Evolutionary conservation across 805 yeast species (phyloP), one percentile per base, ranked within the genome.

Genomic region (Peterozyma xylosa): DNA sequence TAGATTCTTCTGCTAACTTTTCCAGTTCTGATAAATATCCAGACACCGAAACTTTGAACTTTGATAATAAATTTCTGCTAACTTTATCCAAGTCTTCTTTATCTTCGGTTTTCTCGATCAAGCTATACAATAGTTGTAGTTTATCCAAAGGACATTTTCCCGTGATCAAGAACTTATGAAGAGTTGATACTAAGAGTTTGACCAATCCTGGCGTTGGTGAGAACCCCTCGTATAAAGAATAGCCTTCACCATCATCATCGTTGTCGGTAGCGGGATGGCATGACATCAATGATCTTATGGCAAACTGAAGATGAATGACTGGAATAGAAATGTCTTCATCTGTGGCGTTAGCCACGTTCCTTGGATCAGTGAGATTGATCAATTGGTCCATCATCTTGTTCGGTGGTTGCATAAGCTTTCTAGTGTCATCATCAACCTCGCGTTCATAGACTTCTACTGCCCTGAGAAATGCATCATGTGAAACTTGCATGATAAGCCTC

Each of bases 301-400:
- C 76, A 48, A 82, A 76, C 50, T 68, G 70, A 3, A 80, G 57
- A 49, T 85, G 93, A 5, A 76, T 63, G 10, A 71, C 58, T 35
- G 76, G 74, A n/a, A 53, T 53, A 3, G 55, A 55, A 3, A 69
- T 60, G 1, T 64, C 72, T 2, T 64, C 74, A 5, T 67, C 67
- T 1, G 67, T 52, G 36, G 66, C 62, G 46, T 75, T 73, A 2
- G 79, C 87, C 9, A 82, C 63, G 49, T 79, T 76, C 37, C 66
- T 63, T 5, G 96, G 95, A 57, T 88, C 91, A 15, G 95, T 83
- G 96, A 96, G 87, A 54, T 80, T 78, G 18, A 84, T 67, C 39
- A 91, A 61, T 53, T 86, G 95, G 50, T 81, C 88, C 30, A 83
- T 63, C 2, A 85, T 74, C 9, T 67, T 66, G 11, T 71, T 63